phyloP scores from a whole-genome alignment of 192 early-diverging fungal genomes.

The Umbelopsis sp. region DNA sequence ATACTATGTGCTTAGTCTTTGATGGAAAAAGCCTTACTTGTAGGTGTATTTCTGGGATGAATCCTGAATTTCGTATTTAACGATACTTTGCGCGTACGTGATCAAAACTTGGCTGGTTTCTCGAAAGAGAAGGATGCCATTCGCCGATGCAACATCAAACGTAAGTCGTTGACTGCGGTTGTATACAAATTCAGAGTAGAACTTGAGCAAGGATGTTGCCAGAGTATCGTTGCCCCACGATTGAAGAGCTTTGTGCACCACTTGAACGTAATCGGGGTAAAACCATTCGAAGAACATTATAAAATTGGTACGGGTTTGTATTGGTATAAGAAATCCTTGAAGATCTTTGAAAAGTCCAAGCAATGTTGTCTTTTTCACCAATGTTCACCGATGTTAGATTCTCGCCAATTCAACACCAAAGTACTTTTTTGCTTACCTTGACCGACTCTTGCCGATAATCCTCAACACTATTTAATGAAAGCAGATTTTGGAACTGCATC shows the following conservation, averaged over 20 bases:
- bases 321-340: slow-evolving; percentile 72
- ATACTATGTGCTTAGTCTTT: background rate
- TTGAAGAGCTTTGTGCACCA: slow-evolving; percentile 68
- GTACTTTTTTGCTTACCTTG: slow-evolving; percentile 28
- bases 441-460: slow-evolving; percentile 56
- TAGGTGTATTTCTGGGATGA: slow-evolving; percentile 28
- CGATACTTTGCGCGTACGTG: slow-evolving; percentile 42
- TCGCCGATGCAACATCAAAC: slow-evolving; percentile 85
- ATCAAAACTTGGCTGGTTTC: slow-evolving; percentile 74
- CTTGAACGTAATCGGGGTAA: slow-evolving; percentile 65
- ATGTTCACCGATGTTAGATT: background rate
- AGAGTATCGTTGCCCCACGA: slow-evolving; percentile 67
- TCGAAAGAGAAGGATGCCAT: slow-evolving; percentile 89
- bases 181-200: slow-evolving; percentile 79
- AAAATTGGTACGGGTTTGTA: slow-evolving; percentile 63
- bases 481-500: slow-evolving; percentile 54
- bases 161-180: slow-evolving; percentile 79
- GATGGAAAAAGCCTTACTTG: slow-evolving; percentile 2
- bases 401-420: background rate
- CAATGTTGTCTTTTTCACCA: slow-evolving; percentile 46
- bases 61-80: background rate
- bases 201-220: slow-evolving; percentile 73
- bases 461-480: slow-evolving; percentile 53
- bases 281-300: slow-evolving; percentile 87
- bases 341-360: slow-evolving; percentile 74